Evolutionary conservation across 202 grass and related monocot species (phyloP).

Genomic region (Brachypodium distachyon): DNA sequence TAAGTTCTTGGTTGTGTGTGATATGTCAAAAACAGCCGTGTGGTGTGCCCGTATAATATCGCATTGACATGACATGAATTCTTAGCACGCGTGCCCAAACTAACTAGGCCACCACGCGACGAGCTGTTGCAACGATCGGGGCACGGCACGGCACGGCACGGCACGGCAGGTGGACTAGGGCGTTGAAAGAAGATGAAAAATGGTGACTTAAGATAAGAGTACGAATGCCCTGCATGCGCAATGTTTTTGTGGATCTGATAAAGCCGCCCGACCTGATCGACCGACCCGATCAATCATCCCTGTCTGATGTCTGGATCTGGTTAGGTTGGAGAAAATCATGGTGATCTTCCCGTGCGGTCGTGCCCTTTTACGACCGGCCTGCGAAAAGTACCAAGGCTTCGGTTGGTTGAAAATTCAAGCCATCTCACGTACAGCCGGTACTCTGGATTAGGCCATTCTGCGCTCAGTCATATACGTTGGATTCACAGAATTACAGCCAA

Average conservation of each 20-base stretch:
- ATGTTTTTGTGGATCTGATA: too few species aligned
- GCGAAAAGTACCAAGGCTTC: background rate
- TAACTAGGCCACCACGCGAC: too few species aligned
- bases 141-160: too few species aligned
- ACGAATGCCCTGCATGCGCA: too few species aligned
- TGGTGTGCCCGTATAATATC: too few species aligned
- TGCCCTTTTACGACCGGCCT: background rate
- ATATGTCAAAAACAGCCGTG: background rate
- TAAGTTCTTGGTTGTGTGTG: too few species aligned
- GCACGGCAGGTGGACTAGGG: too few species aligned
- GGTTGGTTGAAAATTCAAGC: background rate
- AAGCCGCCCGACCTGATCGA: background rate
- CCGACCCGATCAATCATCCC: background rate
- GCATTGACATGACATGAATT: too few species aligned
- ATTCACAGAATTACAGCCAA: background rate
- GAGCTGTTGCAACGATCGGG: too few species aligned
- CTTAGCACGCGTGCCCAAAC: too few species aligned
- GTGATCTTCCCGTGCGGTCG: background rate
- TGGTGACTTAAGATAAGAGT: too few species aligned
- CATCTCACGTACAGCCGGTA: background rate
- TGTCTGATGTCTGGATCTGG: background rate
- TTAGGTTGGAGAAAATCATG: background rate
- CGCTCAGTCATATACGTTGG: background rate
- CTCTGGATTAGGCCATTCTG: background rate
- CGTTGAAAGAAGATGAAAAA: too few species aligned